phyloP scores from a whole-genome alignment of 805 yeast species.

The Candida hispaniensis region DNA sequence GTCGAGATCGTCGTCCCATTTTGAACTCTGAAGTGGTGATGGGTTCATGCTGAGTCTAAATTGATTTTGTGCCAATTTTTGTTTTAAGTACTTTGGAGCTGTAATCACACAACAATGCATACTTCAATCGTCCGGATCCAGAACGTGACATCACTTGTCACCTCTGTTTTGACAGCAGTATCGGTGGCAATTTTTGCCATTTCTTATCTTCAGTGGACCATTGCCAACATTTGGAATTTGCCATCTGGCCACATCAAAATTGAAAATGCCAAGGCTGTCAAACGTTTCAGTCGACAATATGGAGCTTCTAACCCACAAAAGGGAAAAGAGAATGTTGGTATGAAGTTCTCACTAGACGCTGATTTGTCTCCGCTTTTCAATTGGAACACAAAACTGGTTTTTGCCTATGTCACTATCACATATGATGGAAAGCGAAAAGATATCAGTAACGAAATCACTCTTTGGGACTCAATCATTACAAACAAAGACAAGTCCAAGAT shows the following conservation, averaged over 20 bases:
- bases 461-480: slow-evolving; percentile 82
- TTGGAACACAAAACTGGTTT: slow-evolving; percentile 97
- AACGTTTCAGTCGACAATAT: slow-evolving; percentile 46
- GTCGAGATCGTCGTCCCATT: too few species aligned
- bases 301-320: slow-evolving; percentile 52
- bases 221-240: slow-evolving; percentile 23
- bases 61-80: too few species aligned
- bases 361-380: slow-evolving; percentile 76
- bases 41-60: too few species aligned
- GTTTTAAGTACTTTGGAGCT: too few species aligned
- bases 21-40: too few species aligned
- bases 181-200: slow-evolving; percentile 25
- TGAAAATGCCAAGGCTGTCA: slow-evolving; percentile 3
- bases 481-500: slow-evolving; percentile 48
- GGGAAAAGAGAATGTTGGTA: slow-evolving; percentile 65
- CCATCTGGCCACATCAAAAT: slow-evolving; percentile 12
- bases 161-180: slow-evolving; percentile 26
- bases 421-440: slow-evolving; percentile 41
- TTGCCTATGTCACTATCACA: slow-evolving; percentile 80
- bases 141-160: slow-evolving; percentile 27
- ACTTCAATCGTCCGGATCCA: slow-evolving; percentile 29
- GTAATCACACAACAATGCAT: slow-evolving; percentile 26
- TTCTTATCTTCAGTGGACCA: slow-evolving; percentile 23
- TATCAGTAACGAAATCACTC: slow-evolving; percentile 52
- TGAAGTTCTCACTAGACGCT: slow-evolving; percentile 59